phyloP scores from a whole-genome alignment of 1,284 basidiomycete genomes.

The Ceratobasidium sp. region DNA sequence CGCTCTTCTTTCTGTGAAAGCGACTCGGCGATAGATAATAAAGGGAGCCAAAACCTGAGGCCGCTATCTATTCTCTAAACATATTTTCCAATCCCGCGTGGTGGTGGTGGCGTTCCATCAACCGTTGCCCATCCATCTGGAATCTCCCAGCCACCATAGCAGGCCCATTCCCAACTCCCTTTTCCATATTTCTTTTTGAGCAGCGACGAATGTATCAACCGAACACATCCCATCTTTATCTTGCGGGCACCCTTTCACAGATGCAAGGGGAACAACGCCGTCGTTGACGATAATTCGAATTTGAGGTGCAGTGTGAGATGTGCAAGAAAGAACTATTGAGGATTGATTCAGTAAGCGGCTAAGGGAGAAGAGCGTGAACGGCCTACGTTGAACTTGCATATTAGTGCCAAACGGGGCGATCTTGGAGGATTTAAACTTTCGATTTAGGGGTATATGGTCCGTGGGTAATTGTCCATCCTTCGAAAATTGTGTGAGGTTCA shows the following conservation, averaged over 20 bases:
- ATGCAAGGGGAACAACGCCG: conserved; percentile 81
- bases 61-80: no score
- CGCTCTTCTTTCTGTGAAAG: no score
- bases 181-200: conserved; percentile 70
- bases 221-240: conserved; percentile 81
- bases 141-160: conserved; percentile 72
- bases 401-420: conserved; percentile 63
- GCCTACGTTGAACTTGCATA: conserved; percentile 54
- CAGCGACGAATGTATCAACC: conserved; percentile 73
- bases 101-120: conserved; percentile 57
- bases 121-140: conserved; percentile 68
- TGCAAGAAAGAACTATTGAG: conserved; percentile 61
- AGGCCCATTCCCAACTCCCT: conserved; percentile 80
- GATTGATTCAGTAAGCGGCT: conserved; percentile 4
- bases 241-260: conserved; percentile 72
- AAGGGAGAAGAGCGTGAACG: neutral
- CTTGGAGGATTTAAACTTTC: conserved; percentile 57
- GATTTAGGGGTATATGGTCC: conserved; percentile 69
- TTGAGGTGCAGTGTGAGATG: conserved; percentile 58
- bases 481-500: conserved; percentile 68
- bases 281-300: conserved; percentile 88
- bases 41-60: no score
- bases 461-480: conserved; percentile 71
- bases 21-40: no score
- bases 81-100: no score